Evolutionary conservation across 2,329 filamentous ascomycete genomes (phyloP).

Genomic region (Cladorrhinum sp.): DNA sequence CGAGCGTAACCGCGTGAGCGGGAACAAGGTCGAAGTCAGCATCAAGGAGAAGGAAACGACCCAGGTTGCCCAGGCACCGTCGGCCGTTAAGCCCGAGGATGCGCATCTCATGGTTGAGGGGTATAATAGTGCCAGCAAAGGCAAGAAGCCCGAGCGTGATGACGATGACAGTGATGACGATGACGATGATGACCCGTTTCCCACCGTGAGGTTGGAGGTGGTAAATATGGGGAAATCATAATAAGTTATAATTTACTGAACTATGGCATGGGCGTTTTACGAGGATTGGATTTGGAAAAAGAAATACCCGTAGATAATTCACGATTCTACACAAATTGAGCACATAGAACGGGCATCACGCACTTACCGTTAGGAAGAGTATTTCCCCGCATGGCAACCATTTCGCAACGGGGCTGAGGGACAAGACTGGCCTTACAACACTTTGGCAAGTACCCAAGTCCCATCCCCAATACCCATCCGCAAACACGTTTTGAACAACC

Average conservation of each 20-base stretch:
- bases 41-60: slow-evolving; percentile 51
- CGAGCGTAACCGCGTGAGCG: slow-evolving; percentile 36
- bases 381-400: background rate
- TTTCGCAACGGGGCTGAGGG: background rate
- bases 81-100: slow-evolving; percentile 33
- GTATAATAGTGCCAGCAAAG: slow-evolving; percentile 42
- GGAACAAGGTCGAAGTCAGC: slow-evolving; percentile 40
- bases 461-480: background rate
- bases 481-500: slow-evolving; percentile 13
- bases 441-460: background rate
- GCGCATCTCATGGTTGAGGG: slow-evolving; percentile 49
- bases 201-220: slow-evolving; percentile 15
- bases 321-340: background rate
- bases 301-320: slow-evolving; percentile 15
- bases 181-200: slow-evolving; percentile 18
- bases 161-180: slow-evolving; percentile 19
- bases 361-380: background rate
- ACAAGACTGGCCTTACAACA: background rate
- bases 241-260: background rate
- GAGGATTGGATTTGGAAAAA: background rate
- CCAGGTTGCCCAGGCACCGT: slow-evolving; percentile 38
- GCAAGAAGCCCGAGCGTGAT: slow-evolving; percentile 17
- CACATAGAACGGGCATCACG: background rate
- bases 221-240: background rate
- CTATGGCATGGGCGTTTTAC: background rate